Evolutionary conservation across 2,329 filamentous ascomycete species (phyloP), one percentile per base, ranked within the genome.

Genomic region (Xylariaceae sp.): DNA sequence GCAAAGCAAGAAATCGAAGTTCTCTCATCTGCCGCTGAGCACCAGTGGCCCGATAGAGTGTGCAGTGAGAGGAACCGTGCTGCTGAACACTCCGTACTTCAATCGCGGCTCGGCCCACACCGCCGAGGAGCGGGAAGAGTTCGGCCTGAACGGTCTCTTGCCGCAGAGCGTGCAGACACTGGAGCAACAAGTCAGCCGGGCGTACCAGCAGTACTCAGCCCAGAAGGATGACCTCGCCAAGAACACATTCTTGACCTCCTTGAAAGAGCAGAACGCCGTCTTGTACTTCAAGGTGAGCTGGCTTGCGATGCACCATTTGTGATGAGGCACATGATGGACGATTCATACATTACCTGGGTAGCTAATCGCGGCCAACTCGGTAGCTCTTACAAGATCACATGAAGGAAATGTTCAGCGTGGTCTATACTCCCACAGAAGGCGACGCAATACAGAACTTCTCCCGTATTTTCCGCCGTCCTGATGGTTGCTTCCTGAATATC

Each of bases 401-500:
- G 14, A 81, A 85, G 47, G 87, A 94, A 56, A 92, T 94, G 85
- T 89, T 94, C 55, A 79, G 82, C 28, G 69, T 94, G n/a, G 85
- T 94, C 18, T 95, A 94, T 56, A 94, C 88, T 0, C 88, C 88
- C 0, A 94, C 88, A 0, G 88, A 94, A 63, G 87, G 85, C 7
- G 86, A 94, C 28, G 88, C 88, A 0, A 94, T 94, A 35, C 78
- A 86, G 50, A 85, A 89, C 47, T 94, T 86, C 56, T 92, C 86
- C 0, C 67, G 81, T 0, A 60, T 92, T 0, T 94, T 94, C 54
- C 69, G 88, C 9, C 70, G 76, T 13, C 85, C 88, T 0, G 83
- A 90, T 50, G 88, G 88, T 0, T 88, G 85, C 51, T 94, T 88
- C 49, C 62, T 94, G 35, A 87, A 84, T 51, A 83, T 94, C 33